phyloP scores from a whole-genome alignment of 768 basidiomycete species.

The Pleurotus djamor region DNA sequence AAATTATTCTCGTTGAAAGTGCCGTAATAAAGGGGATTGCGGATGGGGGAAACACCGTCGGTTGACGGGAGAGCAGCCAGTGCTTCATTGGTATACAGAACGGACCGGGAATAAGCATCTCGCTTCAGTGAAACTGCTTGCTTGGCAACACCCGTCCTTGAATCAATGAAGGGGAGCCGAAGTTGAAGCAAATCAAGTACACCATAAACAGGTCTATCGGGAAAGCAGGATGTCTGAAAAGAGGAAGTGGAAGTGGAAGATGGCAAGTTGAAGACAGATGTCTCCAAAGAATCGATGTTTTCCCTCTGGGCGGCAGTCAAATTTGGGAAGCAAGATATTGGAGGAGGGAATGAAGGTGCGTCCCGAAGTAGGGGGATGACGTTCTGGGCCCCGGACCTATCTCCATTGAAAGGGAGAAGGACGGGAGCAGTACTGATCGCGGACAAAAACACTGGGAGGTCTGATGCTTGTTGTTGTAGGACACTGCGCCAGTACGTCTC shows the following conservation, averaged over 20 bases:
- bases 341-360: constrained; percentile 53
- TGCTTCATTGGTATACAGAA: constrained; percentile 49
- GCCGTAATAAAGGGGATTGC: constrained; percentile 53
- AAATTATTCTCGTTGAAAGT: constrained; percentile 40
- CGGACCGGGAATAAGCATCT: constrained; percentile 42
- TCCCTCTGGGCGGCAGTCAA: constrained; percentile 36
- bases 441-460: constrained; percentile 45
- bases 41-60: constrained; percentile 12
- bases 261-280: constrained; percentile 48
- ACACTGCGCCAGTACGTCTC: constrained; percentile 53
- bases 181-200: constrained; percentile 55
- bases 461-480: constrained; percentile 39
- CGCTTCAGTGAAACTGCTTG: constrained; percentile 49
- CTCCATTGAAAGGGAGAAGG: constrained; percentile 58
- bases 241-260: constrained; percentile 19
- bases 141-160: constrained; percentile 30
- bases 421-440: constrained; percentile 44
- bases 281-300: constrained; percentile 47
- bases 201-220: constrained; percentile 61
- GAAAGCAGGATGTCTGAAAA: constrained; percentile 52
- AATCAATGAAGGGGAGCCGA: constrained; percentile 55
- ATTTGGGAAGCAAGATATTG: constrained; percentile 60
- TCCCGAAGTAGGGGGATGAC: constrained; percentile 39
- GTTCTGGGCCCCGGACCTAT: constrained; percentile 23
- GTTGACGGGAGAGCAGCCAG: constrained; percentile 42